phyloP scores from a whole-genome alignment of 2,329 filamentous ascomycete species.

The Curvularia sp. region DNA sequence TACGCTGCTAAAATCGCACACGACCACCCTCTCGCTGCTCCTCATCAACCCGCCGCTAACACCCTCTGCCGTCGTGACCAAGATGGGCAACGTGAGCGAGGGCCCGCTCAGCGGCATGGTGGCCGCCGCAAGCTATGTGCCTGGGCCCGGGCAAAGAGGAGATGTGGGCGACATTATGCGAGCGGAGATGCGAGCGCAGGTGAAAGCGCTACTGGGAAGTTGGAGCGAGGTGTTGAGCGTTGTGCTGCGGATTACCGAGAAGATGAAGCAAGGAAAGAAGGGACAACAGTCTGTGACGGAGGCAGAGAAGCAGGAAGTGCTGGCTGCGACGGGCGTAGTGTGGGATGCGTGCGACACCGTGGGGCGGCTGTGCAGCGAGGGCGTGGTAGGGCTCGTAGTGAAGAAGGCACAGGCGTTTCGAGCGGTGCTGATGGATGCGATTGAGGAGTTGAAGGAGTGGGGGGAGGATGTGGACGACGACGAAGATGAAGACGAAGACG shows the following conservation, averaged over 20 bases:
- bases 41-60: constrained; percentile 89
- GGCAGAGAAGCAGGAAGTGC: constrained; percentile 52
- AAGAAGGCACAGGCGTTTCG: constrained; percentile 75
- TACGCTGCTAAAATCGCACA: constrained; percentile 77
- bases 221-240: constrained; percentile 66
- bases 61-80: constrained; percentile 72
- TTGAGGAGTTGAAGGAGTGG: constrained; percentile 89
- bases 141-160: constrained; percentile 25
- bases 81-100: constrained; percentile 74
- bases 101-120: constrained; percentile 77
- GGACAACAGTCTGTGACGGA: constrained; percentile 22
- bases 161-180: constrained; percentile 59
- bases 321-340: constrained; percentile 74
- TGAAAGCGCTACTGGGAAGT: constrained; percentile 69
- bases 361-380: constrained; percentile 67
- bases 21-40: constrained; percentile 85
- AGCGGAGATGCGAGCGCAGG: constrained; percentile 69
- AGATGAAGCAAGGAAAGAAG: constrained; percentile 45
- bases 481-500: constrained; percentile 38
- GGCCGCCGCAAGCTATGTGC: constrained; percentile 56
- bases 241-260: constrained; percentile 66
- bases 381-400: constrained; percentile 73
- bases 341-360: constrained; percentile 86
- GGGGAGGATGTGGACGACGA: constrained; percentile 73
- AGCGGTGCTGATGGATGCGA: constrained; percentile 79